Evolutionary conservation across 2,329 filamentous ascomycete genomes (phyloP).

Genomic region (Monilinia vaccinii-corymbosi): DNA sequence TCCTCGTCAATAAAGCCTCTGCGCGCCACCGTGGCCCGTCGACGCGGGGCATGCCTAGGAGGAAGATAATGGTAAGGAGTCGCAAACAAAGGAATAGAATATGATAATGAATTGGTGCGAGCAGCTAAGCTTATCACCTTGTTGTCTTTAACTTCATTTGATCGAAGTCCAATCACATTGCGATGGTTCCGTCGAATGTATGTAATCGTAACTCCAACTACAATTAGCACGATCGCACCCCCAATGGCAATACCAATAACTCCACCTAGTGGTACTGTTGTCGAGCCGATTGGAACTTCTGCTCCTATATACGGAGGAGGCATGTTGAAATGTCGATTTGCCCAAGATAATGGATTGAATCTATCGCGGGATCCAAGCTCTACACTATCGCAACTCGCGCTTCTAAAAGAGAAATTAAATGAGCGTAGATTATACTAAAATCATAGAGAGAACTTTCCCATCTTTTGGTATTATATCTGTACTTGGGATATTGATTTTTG

Average conservation of each 20-base stretch:
- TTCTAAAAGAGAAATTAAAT: neutral
- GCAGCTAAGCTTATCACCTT: neutral
- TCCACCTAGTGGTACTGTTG: neutral
- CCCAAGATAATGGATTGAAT: neutral
- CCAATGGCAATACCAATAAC: constrained; percentile 6
- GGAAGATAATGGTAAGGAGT: constrained; percentile 3
- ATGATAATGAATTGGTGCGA: neutral
- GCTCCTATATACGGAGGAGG: neutral
- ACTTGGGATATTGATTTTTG: neutral
- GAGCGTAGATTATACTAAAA: neutral
- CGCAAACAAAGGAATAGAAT: neutral
- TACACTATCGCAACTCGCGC: neutral
- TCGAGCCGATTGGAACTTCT: neutral
- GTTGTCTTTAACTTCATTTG: neutral
- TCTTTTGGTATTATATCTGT: neutral
- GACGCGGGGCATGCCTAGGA: neutral
- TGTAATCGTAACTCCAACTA: neutral
- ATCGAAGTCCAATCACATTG: neutral
- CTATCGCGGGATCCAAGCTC: neutral
- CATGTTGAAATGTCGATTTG: neutral
- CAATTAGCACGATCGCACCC: neutral
- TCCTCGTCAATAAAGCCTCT: neutral
- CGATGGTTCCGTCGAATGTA: neutral
- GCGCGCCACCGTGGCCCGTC: neutral
- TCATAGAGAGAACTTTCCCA: neutral